These are phyloP conservation scores for Trichophyton schoenleinii DNA, from an alignment of 2,329 filamentous ascomycete genomes.

Conservation along the genomic window DNA sequence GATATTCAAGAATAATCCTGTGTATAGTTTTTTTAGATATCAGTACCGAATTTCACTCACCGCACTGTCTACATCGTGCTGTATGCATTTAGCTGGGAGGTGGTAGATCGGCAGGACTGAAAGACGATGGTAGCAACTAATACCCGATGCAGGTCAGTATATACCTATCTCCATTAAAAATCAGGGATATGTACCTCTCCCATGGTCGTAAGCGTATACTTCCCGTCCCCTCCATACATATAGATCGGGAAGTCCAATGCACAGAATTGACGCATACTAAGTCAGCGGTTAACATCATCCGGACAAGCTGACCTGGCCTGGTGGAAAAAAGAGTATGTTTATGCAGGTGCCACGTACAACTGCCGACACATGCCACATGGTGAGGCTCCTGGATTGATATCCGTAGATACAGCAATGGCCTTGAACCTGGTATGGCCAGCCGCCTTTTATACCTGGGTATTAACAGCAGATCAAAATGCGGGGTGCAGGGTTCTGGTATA, in stretches of 20 bases:
- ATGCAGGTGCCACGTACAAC: constrained; percentile 44
- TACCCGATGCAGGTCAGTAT: background rate
- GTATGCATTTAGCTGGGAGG: background rate
- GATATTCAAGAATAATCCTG: no score
- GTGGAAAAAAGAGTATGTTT: background rate
- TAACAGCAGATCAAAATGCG: background rate
- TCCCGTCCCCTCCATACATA: constrained; percentile 79
- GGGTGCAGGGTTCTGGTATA: background rate
- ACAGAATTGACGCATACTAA: constrained; percentile 60
- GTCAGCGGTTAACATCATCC: constrained; percentile 6
- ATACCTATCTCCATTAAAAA: constrained; percentile 3
- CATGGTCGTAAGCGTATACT: constrained; percentile 36
- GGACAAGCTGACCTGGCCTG: background rate
- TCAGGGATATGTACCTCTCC: constrained; percentile 23
- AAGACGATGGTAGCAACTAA: constrained; percentile 55
- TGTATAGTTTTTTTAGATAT: no score
- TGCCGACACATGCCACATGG: constrained; percentile 96
- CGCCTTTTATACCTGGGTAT: constrained; percentile 19
- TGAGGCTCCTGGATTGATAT: constrained; percentile 52
- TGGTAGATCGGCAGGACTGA: constrained; percentile 50
- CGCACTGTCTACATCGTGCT: background rate
- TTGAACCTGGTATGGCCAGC: constrained; percentile 47
- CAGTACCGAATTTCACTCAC: background rate
- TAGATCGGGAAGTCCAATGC: constrained; percentile 59
- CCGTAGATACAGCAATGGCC: constrained; percentile 74